Base-by-base conservation (phyloP, 306 rosid genomes). In the Canavalia ensiformis region DNA sequence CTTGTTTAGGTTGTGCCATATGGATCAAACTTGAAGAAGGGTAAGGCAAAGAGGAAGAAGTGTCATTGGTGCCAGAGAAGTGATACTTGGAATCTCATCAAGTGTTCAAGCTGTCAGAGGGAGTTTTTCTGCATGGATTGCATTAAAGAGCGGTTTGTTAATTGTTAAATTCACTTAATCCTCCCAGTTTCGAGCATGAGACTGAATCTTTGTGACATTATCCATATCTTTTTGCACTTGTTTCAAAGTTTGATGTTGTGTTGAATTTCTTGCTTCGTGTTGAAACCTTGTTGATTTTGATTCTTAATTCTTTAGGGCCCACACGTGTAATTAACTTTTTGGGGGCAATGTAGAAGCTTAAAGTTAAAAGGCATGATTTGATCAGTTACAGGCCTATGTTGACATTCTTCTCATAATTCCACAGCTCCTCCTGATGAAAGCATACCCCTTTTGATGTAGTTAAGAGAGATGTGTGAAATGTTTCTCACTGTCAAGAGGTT, bases 21-120 rank as follows among this genome's bases (percentile, higher is more conserved):
- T 84, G 89, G 88, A 9, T 64, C 60, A 31, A 88, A 75, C 31
- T 62, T 88, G 91, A 90, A 86, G 82, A 86, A 81, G 74, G 72
- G 79, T 35, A 84, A 57, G 75, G 57, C 74, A 45, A 88, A 69
- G 86, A 86, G 78, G 86, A 96, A 86, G 83, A 95, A 86, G 84
- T 93, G 99, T 79, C 99, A 96, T 54, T 84, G 88, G 88, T 96
- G 99, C 78, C 93, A 86, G 78, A 88, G 76, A 83, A 90, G 92
- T 75, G 87, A 84, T 44, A 84, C 91, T 6, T 33, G 72, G 84
- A 89, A 72, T 80, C 93, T 93, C 49, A 86, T 82, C 0, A 86
- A 87, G 93, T 96, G 99, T 87, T 89, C 89, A 2, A 90, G 94
- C 85, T 96, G 99, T 87, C 89, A 85, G 77, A 92, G 89, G 71